Evolutionary conservation across 108 stramenopile species (phyloP).

Genomic region (Pseudonitzschia multistriata): DNA sequence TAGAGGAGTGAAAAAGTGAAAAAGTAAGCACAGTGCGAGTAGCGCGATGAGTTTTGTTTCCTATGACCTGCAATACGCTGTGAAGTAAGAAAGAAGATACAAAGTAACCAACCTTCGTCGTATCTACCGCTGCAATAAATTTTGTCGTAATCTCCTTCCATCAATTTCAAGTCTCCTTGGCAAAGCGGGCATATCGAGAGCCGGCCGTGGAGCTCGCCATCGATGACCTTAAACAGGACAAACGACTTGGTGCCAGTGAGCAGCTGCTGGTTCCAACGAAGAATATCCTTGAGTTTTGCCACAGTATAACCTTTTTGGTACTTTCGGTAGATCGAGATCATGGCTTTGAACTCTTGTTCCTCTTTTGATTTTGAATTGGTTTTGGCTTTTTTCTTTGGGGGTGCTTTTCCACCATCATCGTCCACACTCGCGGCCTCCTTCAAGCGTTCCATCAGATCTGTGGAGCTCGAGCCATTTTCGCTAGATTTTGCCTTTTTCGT

Average conservation of each 20-base stretch:
- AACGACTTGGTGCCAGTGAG: conserved; percentile 61
- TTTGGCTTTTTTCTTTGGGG: conserved; percentile 47
- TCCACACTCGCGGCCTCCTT: conserved; percentile 26
- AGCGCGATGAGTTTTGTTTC: no score
- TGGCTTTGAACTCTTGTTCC: not conserved
- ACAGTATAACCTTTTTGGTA: conserved; percentile 42
- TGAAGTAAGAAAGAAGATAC: no score
- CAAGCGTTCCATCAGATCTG: not conserved
- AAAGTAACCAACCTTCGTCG: conserved; percentile 52
- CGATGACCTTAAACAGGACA: conserved; percentile 62
- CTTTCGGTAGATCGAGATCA: conserved; percentile 28
- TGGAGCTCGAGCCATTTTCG: not conserved
- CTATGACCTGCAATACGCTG: no score
- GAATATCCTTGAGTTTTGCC: conserved; percentile 63
- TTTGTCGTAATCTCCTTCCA: conserved; percentile 45
- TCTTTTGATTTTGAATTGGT: not conserved
- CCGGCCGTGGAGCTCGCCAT: conserved; percentile 71
- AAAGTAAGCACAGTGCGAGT: no score
- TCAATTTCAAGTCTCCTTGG: conserved; percentile 59
- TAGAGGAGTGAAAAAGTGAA: not conserved
- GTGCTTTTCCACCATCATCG: conserved; percentile 32
- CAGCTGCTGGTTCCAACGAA: conserved; percentile 73
- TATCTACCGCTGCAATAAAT: conserved; percentile 56
- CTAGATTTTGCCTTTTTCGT: conserved; percentile 10
- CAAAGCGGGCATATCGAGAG: conserved; percentile 64